A percentile compares a stretch with the other conserved stretches of the same genome.
Evolutionary conservation across 2,329 filamentous ascomycete species (phyloP).

Genomic region (Fusarium praegraminearum): DNA sequence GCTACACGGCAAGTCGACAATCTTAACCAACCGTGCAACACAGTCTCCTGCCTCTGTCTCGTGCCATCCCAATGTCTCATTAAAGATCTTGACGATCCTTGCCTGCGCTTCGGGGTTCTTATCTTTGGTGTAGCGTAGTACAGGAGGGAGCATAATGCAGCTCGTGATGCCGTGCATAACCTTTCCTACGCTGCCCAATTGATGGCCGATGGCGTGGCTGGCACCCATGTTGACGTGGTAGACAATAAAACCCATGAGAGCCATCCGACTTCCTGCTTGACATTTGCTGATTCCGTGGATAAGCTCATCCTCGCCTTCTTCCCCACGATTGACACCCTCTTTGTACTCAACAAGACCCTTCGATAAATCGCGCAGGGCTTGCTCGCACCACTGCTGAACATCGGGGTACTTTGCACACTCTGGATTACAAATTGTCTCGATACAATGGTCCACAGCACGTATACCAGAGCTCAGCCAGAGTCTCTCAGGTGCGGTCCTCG

Average conservation of each 20-base stretch:
- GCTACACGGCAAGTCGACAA: constrained; percentile 1
- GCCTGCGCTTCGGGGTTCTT: constrained; percentile 1
- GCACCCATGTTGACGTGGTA: constrained; percentile 25
- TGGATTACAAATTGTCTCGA: constrained; percentile 18
- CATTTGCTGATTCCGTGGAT: constrained; percentile 12
- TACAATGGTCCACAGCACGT: constrained; percentile 16
- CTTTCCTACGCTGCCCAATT: constrained; percentile 21
- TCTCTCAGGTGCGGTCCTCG: constrained; percentile 1
- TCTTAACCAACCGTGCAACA: neutral
- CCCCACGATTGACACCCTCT: neutral
- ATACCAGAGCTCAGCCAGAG: constrained; percentile 24
- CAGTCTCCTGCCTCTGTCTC: constrained; percentile 16
- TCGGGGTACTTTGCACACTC: constrained; percentile 5
- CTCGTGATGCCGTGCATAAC: constrained; percentile 27
- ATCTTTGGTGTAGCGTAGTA: constrained; percentile 14
- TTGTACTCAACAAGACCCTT: constrained; percentile 16
- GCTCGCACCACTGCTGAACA: constrained; percentile 16
- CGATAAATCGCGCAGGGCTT: constrained; percentile 1
- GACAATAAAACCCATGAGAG: constrained; percentile 24
- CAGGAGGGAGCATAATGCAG: constrained; percentile 19
- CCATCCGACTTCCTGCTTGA: constrained; percentile 28
- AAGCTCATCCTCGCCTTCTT: neutral
- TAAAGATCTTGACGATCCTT: constrained; percentile 3
- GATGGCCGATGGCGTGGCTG: constrained; percentile 23
- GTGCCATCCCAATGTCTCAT: constrained; percentile 11